Evolutionary conservation across 495 filamentous ascomycete genomes (phyloP), one percentile per base, ranked within the genome.

Genomic region (Lophiostoma macrostomum): DNA sequence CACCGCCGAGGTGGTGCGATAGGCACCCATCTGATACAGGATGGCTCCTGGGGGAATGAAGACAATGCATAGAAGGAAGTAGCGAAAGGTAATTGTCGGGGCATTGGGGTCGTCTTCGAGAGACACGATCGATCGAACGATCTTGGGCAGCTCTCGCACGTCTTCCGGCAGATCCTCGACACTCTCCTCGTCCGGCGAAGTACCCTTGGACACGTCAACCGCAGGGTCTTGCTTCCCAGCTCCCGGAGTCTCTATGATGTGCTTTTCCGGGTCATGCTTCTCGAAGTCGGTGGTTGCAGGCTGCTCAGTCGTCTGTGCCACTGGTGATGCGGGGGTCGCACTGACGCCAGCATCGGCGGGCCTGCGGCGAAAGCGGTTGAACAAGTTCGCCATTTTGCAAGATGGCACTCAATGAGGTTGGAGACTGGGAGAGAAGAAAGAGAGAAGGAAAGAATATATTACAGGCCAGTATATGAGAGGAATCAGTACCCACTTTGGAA

Each of bases 11-110:
- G 76, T 79, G 0, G 77, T 80, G 34, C 77, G 69, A 49, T 75
- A 82, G 32, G 69, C 64, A 42, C 73, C 75, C 69, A 81, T 75
- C 58, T 77, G 73, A 3, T 73, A 76, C 6, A 80, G 56, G 51
- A 80, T 75, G 3, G 77, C 77, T 7, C 77, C 77, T 1, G 77
- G 76, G 5, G 74, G 63, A 23, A 79, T 71, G 49, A 80, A 81
- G 20, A 80, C 60, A 50, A 71, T 60, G 18, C 72, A 69, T 19
- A 81, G 71, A 8, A 82, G 39, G 59, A 80, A 79, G 53, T 78
- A 80, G 22, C 79, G 74, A 58, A 82, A 80, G 12, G 78, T 80
- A 13, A 80, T 65, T 8, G 75, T 78, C 2, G 76, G 74, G 4
- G 76, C 58, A 4, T 61, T 72, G 0, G 76, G 70, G 53, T 82